These are phyloP conservation scores for Tricholoma flavovirens DNA, from an alignment of 768 basidiomycete genomes.

Conservation along the genomic window DNA sequence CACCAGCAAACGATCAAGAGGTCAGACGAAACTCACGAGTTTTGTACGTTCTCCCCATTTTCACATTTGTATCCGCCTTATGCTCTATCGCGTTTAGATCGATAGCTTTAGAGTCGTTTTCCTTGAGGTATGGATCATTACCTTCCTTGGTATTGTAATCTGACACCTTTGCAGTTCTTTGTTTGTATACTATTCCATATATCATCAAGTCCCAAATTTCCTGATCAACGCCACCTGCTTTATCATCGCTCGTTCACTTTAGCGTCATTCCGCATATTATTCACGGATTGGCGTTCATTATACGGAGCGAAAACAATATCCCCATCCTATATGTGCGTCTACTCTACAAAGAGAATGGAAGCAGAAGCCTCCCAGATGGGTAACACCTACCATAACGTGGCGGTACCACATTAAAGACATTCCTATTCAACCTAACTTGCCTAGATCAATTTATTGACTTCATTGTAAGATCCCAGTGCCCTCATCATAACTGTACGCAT, in stretches of 20 bases:
- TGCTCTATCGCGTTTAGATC: slow-evolving; percentile 25
- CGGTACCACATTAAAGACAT: not conserved
- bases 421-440: slow-evolving; percentile 4
- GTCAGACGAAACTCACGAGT: slow-evolving; percentile 93
- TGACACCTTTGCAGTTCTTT: slow-evolving; percentile 4
- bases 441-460: not conserved
- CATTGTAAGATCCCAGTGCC: not conserved
- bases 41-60: slow-evolving; percentile 55
- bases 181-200: slow-evolving; percentile 15
- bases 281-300: slow-evolving; percentile 79
- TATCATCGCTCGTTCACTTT: slow-evolving; percentile 73
- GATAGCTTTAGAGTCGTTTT: slow-evolving; percentile 22
- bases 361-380: slow-evolving; percentile 20
- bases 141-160: not conserved
- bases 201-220: slow-evolving; percentile 2
- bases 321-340: slow-evolving; percentile 29
- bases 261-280: slow-evolving; percentile 56
- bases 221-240: not conserved
- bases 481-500: not conserved
- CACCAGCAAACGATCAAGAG: slow-evolving; percentile 93
- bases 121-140: slow-evolving; percentile 15
- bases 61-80: slow-evolving; percentile 9
- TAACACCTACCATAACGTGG: slow-evolving; percentile 9
- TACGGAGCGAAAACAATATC: slow-evolving; percentile 62
- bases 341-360: slow-evolving; percentile 19